Conservation (phyloP, 78 protist species). For the Dictyostelium firmibasis region DNA sequence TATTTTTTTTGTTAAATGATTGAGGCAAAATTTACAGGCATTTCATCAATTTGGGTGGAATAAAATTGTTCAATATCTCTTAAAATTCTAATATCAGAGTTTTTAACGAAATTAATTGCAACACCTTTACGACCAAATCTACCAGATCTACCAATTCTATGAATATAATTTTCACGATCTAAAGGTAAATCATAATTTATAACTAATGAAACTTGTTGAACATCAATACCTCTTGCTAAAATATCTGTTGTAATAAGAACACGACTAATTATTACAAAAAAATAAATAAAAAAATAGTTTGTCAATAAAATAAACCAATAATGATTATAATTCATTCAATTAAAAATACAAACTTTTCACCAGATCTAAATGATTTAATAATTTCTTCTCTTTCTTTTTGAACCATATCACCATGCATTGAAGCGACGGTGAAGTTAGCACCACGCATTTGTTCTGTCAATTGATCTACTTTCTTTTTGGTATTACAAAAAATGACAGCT, state of each 20-base stretch:
- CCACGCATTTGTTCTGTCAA: constrained; percentile 93
- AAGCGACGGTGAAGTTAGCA: constrained; percentile 94
- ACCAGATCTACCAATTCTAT: constrained; percentile 93
- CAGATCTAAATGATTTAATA: constrained; percentile 92
- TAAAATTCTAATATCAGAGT: constrained; percentile 78
- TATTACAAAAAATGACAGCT: constrained; percentile 98
- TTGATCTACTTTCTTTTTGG: constrained; percentile 92
- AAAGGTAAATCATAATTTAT: constrained; percentile 95
- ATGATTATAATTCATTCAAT: neutral
- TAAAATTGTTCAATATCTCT: constrained; percentile 91
- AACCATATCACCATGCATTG: constrained; percentile 98
- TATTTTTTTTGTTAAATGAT: neutral
- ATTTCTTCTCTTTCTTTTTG: constrained; percentile 95
- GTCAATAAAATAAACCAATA: neutral
- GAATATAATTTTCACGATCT: constrained; percentile 84
- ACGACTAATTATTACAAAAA: constrained; percentile 83
- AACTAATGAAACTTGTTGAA: constrained; percentile 93
- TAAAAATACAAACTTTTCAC: constrained; percentile 76
- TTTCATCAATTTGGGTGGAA: constrained; percentile 86
- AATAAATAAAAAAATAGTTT: neutral
- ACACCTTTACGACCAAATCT: constrained; percentile 97
- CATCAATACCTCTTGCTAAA: constrained; percentile 97
- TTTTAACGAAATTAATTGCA: constrained; percentile 92
- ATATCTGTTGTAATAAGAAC: constrained; percentile 98
- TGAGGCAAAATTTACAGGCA: constrained; percentile 35